Evolutionary conservation across 2,329 filamentous ascomycete species (phyloP), one percentile per base, ranked within the genome.

Genomic region (Diaporthe caulivora): DNA sequence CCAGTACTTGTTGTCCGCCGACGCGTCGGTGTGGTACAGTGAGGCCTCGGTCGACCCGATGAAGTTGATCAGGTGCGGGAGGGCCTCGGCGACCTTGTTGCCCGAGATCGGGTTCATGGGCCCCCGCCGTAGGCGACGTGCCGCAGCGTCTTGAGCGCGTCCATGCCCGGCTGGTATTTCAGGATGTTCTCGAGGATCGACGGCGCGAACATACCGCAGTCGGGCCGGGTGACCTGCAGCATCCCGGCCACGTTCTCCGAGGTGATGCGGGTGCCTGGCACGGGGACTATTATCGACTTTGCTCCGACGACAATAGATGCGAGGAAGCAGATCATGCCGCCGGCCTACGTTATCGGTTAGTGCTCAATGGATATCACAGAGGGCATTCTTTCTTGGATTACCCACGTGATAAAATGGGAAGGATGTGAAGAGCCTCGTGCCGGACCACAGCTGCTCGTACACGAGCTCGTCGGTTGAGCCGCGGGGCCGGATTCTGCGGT

Each of bases 1-100:
- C 77, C 77, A 80, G 72, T 78, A 74, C 34, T 70, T 74, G 21
- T 69, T 77, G 62, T 75, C 76, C 0, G 51, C 37, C 4, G 76
- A 54, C 21, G 74, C 71, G 3, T 74, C 55, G 3, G 72, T 44
- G 31, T 74, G 76, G 8, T 62, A 65, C 18, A 72, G 31, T 1
- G 75, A 72, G 24, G 72, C 74, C 49, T 78, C 77, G 6, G 76
- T 77, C 40, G 76, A 77, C 15, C 75, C 77, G 17, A 77, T 57
- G 15, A 77, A 49, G 26, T 70, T 53, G 21, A 72, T 65, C 8
- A 78, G 42, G 26, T 77, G 75, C 21, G 42, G 74, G 3, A 76
- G 9, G 8, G 72, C 24, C 31, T 75, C 67, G 3, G 77, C 73
- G 10, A 78, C 71, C 42, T 72, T 69, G 42, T 71, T 51, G 17